These are phyloP conservation scores for Colletotrichum brevisporum DNA, from an alignment of 2,329 filamentous ascomycete species.

Conservation along the genomic window DNA sequence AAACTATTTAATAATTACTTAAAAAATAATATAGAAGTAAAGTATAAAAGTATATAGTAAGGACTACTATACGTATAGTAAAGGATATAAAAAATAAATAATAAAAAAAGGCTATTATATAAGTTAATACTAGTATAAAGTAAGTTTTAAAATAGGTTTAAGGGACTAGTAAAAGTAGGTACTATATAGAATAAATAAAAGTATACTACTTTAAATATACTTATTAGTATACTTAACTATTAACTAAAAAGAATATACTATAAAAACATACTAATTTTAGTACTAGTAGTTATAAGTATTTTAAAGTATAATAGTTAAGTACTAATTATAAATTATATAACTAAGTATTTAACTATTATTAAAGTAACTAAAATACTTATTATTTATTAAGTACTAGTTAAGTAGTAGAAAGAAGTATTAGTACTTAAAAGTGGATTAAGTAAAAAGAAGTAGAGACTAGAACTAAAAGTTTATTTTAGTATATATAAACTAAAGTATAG, in stretches of 20 bases:
- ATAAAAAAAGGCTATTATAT: conserved; percentile 18
- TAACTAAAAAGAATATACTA: background rate
- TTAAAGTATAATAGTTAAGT: conserved; percentile 29
- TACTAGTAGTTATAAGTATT: conserved; percentile 12
- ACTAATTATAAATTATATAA: conserved; percentile 28
- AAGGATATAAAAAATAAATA: conserved; percentile 12
- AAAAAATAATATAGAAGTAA: conserved; percentile 32
- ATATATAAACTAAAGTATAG: conserved; percentile 23
- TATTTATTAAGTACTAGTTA: conserved; percentile 14
- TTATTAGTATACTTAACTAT: background rate
- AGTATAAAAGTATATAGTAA: conserved; percentile 30
- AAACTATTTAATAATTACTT: conserved; percentile 31
- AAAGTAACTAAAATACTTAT: conserved; percentile 39
- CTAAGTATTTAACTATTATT: conserved; percentile 39
- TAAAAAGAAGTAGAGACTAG: background rate
- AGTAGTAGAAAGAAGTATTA: background rate
- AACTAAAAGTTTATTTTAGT: conserved; percentile 28
- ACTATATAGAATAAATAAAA: background rate
- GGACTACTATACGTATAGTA: conserved; percentile 21
- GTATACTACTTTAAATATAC: background rate
- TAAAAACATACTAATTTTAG: background rate
- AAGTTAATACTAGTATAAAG: background rate
- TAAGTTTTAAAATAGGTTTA: background rate
- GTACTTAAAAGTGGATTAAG: background rate
- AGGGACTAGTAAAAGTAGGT: background rate